Evolutionary conservation across 1,139 yeast species (phyloP), one percentile per base, ranked within the genome.

Genomic region (Candida sojae): DNA sequence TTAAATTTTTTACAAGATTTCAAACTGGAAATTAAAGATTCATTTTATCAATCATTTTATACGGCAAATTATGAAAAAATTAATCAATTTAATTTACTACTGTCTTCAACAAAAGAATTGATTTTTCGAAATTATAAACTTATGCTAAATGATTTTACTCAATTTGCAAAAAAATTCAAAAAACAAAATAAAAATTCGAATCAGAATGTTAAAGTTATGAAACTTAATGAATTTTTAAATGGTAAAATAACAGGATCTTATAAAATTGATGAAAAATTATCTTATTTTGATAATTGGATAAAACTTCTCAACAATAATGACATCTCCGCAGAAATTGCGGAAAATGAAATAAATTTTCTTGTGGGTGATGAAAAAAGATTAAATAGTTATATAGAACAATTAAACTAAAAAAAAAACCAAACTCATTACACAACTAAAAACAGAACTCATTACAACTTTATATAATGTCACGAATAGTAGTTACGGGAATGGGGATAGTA

Each of bases 401-500:
- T 46, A 11, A 33, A 25, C 11, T 21, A 40, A 23, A 36, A 23
- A 26, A 21, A 10, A 6, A 26, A 26, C 28, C 5, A 17, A 11
- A 5, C 21, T 3, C 21, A 11, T 13, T 28, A 30, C 2, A 28
- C 36, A 32, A 38, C n/a, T n/a, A n/a, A n/a, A n/a, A n/a, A n/a
- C 33, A 29, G 32, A 25, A 39, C 34, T 5, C 21, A 8, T 6
- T 28, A 23, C 13, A 38, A 38, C 38, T n/a, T n/a, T n/a, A n/a
- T 10, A 26, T 38, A 5, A 62, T 58, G 67, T 51, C 62, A 29
- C 56, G 56, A 41, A 97, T 92, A 1, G 98, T 93, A 0, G 85
- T 93, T 0, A 93, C 99, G 0, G 99, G 99, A 0, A 64, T 92
- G 12, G 99, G 98, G 0, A 68, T 88, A 37, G 81, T 92, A 1